Evolutionary conservation across 2,329 filamentous ascomycete species (phyloP).

Genomic region (Neopestalotiopsis sp.): DNA sequence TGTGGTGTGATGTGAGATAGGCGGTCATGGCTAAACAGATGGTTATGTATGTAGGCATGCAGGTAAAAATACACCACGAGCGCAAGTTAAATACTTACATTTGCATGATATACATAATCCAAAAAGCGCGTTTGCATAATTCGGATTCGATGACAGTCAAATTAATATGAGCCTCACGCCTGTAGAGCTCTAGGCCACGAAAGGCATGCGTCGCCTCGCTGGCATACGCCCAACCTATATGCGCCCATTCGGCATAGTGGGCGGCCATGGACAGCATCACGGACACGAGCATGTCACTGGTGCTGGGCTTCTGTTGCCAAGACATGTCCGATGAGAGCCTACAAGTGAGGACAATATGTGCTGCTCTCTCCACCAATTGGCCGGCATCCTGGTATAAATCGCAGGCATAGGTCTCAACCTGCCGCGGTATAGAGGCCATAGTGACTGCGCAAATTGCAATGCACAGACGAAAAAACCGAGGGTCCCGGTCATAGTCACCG

Average conservation of each 20-base stretch:
- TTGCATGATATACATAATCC: constrained; percentile 31
- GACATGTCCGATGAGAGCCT: constrained; percentile 18
- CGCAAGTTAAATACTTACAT: constrained; percentile 20
- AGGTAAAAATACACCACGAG: neutral
- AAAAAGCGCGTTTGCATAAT: constrained; percentile 31
- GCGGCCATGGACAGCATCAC: constrained; percentile 20
- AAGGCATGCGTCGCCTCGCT: constrained; percentile 24
- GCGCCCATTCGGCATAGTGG: constrained; percentile 22
- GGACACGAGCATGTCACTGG: constrained; percentile 21
- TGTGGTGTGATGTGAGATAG: constrained; percentile 26
- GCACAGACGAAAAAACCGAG: constrained; percentile 28
- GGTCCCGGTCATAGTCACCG: constrained; percentile 24
- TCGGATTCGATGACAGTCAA: constrained; percentile 22
- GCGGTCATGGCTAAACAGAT: constrained; percentile 25
- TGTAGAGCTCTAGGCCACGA: constrained; percentile 17
- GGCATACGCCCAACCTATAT: constrained; percentile 22
- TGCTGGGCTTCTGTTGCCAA: constrained; percentile 12
- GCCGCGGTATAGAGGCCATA: constrained; percentile 28
- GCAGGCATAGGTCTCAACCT: constrained; percentile 23
- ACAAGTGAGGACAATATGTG: constrained; percentile 18
- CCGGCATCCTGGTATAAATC: constrained; percentile 14
- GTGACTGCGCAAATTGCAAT: constrained; percentile 30
- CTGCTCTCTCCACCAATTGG: constrained; percentile 20
- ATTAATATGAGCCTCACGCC: constrained; percentile 18
- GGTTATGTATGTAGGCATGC: neutral